A percentile compares a stretch with the other conserved stretches of the same genome.
Evolutionary conservation across 2,329 filamentous ascomycete genomes (phyloP).

Genomic region (Fusarium clavum): DNA sequence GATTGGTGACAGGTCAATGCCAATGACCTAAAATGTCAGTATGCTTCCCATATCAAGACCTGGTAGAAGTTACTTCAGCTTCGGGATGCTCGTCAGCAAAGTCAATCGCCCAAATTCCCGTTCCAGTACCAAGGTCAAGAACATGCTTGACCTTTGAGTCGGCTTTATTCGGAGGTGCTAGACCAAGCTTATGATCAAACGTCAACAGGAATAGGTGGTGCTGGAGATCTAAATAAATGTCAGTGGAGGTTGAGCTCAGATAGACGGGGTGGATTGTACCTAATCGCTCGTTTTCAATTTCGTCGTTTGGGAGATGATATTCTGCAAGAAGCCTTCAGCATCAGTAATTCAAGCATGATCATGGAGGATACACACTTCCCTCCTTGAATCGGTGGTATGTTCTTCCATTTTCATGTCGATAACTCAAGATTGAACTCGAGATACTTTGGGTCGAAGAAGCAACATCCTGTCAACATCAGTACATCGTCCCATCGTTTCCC

Average conservation of each 20-base stretch:
- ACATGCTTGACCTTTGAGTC: background rate
- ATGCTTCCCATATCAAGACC: fast-evolving
- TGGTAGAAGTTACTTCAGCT: background rate
- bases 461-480: background rate
- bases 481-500: fast-evolving
- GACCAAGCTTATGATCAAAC: conserved; percentile 1
- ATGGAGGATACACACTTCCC: background rate
- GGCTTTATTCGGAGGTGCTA: background rate
- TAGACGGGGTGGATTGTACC: background rate
- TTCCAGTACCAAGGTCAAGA: conserved; percentile 27
- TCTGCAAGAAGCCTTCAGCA: background rate
- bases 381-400: conserved; percentile 26
- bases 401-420: conserved; percentile 17
- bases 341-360: fast-evolving
- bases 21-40: background rate
- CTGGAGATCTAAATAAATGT: background rate
- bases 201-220: conserved; percentile 20
- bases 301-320: conserved; percentile 27
- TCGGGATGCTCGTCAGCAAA: conserved; percentile 21
- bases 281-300: conserved; percentile 19
- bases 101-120: conserved; percentile 27
- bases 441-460: conserved; percentile 20
- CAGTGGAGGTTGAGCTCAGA: background rate
- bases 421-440: conserved; percentile 14
- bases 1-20: conserved; percentile 7